Base-by-base conservation (phyloP, 306 rosid genomes). In the Malus orientalis region DNA sequence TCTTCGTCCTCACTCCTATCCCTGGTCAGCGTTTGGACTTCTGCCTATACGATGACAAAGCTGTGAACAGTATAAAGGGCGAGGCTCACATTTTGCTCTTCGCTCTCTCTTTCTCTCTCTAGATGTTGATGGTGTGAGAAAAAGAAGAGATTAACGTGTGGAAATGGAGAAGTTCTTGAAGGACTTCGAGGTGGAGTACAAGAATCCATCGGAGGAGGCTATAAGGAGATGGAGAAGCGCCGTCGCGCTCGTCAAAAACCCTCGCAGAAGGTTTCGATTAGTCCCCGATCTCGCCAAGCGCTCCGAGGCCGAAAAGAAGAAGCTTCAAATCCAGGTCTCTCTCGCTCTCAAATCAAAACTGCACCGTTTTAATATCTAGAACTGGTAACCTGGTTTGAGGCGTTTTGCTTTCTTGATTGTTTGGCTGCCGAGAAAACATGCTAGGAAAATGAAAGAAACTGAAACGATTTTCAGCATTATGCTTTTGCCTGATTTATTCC, bases 221-320 rank as follows among this genome's bases (percentile, higher is more conserved):
- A 71, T 82, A 79, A 60, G 44, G 40, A 69, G 90, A 19, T 95
- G 98, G 98, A 84, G 97, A 80, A 70, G 83, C 49, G 98, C 97
- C 81, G 98, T 92, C 71, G 25, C 86, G 0, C 40, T 90, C 73
- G 97, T 95, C 76, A 92, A 82, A 63, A 95, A 95, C 76, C 97
- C 29, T 27, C 82, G 91, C 45, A 79, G 98, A 16, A 81, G 98
- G 70, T 95, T 90, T 67, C 98, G 98, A 2, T 75, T 62, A 49
- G 88, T 88, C 75, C 91, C 97, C 69, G 96, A 92, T 88, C 93
- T 92, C n/a, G 92, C 18, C 8, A 90, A 95, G 73, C 98, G 95
- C 20, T 25, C 32, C 20, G 84, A 82, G 84, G 96, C 82, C 3
- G 87, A 87, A 60, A 82, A 75, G 76, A 88, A 88, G 73, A 89